Evolutionary conservation across 441 rosid genomes (phyloP).

Genomic region (Populus hybrid): DNA sequence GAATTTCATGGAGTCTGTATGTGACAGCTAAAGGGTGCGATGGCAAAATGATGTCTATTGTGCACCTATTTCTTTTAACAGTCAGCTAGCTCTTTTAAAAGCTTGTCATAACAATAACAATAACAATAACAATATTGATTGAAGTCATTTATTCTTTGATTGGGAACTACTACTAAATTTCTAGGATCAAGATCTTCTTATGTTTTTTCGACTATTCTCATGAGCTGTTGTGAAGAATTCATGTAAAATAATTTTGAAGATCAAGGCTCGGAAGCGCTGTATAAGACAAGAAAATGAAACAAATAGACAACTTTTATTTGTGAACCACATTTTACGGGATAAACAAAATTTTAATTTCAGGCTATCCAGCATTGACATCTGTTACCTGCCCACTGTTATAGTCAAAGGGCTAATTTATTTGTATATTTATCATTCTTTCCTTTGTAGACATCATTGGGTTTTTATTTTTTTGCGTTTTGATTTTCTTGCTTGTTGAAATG

Average conservation of each 20-base stretch:
- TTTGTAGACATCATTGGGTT: not conserved
- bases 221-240: not conserved
- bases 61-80: not conserved
- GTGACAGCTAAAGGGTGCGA: not conserved
- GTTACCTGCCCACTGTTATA: too few species aligned
- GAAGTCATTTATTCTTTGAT: not conserved
- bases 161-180: not conserved
- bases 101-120: not conserved
- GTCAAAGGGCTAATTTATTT: not conserved
- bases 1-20: not conserved
- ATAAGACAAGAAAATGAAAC: not conserved
- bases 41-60: not conserved
- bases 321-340: too few species aligned
- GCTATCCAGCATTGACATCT: too few species aligned
- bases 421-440: not conserved
- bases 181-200: not conserved
- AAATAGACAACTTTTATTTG: not conserved
- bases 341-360: too few species aligned
- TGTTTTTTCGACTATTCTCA: not conserved
- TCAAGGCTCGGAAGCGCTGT: not conserved
- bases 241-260: not conserved
- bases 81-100: not conserved
- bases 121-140: not conserved
- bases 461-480: not conserved
- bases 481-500: conserved; percentile 6